Evolutionary conservation across 75 land plant genomes (phyloP).

Genomic region (Gnetum montanum): DNA sequence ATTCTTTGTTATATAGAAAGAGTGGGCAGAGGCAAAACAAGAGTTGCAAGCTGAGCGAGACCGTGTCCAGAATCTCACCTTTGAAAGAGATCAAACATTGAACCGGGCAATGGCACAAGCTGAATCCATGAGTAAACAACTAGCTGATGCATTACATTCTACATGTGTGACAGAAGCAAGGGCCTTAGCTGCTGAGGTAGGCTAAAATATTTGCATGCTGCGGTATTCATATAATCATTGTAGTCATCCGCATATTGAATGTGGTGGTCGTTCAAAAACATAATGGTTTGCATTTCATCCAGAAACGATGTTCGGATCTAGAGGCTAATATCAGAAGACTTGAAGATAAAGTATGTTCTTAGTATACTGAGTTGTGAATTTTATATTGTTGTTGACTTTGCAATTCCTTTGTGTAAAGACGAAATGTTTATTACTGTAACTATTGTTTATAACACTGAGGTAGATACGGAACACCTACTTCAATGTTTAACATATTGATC

Average conservation of each 20-base stretch:
- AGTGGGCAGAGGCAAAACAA: conserved; percentile 84
- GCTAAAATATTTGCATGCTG: background rate
- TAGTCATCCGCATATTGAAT: no score
- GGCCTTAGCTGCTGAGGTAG: conserved; percentile 71
- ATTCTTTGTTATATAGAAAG: conserved; percentile 56
- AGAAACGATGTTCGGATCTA: conserved; percentile 54
- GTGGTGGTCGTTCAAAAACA: no score
- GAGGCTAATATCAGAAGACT: conserved; percentile 34
- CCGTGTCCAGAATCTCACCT: conserved; percentile 40
- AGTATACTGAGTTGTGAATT: background rate
- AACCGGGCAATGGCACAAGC: conserved; percentile 57
- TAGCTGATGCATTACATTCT: conserved; percentile 51
- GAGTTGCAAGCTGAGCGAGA: conserved; percentile 79
- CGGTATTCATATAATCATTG: background rate
- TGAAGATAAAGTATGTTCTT: conserved; percentile 31
- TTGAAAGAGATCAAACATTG: conserved; percentile 47
- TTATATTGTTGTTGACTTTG: no score
- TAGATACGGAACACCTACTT: no score
- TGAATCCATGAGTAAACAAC: conserved; percentile 62
- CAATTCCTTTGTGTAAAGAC: no score
- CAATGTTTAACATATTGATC: no score
- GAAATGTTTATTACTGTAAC: no score
- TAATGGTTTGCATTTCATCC: no score
- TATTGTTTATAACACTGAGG: no score
- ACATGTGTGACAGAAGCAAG: conserved; percentile 61